These are phyloP conservation scores for Pezicula radicicola DNA, from an alignment of 2,329 filamentous ascomycete species.

Conservation along the genomic window DNA sequence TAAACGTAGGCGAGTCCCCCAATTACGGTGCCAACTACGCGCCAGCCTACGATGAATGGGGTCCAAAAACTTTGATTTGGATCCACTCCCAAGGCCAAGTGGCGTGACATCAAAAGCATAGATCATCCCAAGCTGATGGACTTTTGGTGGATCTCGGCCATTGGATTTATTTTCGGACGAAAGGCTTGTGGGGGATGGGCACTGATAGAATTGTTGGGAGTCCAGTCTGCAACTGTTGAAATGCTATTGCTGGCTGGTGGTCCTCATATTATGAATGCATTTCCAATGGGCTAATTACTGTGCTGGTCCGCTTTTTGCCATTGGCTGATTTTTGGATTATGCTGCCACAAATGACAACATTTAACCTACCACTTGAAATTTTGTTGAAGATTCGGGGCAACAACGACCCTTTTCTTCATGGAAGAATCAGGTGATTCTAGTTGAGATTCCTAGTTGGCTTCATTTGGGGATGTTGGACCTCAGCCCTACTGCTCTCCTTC, in stretches of 20 bases:
- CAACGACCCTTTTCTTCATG: background rate
- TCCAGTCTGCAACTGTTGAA: background rate
- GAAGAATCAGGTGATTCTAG: background rate
- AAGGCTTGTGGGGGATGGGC: background rate
- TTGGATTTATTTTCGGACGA: background rate
- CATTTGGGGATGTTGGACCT: background rate
- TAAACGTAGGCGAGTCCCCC: too few relatives aligned
- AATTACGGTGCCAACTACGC: too few relatives aligned
- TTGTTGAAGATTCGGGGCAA: background rate
- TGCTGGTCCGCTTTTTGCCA: background rate
- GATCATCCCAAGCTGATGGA: too few relatives aligned
- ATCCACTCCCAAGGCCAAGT: too few relatives aligned
- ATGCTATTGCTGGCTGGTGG: background rate
- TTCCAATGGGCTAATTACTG: background rate
- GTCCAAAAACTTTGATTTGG: too few relatives aligned
- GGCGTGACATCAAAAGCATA: too few relatives aligned
- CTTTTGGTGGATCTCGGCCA: too few relatives aligned
- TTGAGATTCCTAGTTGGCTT: background rate
- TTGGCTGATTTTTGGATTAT: background rate
- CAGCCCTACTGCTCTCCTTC: background rate
- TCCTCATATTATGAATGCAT: background rate
- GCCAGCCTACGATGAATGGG: too few relatives aligned
- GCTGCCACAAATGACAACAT: conserved; percentile 1
- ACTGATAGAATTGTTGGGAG: background rate
- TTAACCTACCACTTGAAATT: background rate